Percentiles rank a stretch among this genome's conserved stretches.
Evolutionary conservation across 1,284 basidiomycete species (phyloP).

Genomic region (Pseudozyma sp.): DNA sequence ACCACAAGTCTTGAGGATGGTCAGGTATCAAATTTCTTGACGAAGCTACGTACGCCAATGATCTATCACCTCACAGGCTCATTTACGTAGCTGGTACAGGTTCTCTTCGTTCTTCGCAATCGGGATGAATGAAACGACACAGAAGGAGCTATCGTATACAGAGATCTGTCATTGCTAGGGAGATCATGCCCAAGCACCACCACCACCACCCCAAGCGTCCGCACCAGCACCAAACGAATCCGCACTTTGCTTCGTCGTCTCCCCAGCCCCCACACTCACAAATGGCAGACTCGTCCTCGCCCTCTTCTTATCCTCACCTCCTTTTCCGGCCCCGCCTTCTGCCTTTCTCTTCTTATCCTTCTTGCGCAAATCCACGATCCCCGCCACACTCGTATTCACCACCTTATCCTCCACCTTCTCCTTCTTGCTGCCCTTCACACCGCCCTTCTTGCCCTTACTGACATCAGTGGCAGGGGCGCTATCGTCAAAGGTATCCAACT

Average conservation of each 20-base stretch:
- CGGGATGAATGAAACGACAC: no score
- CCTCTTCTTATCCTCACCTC: conserved; percentile 20
- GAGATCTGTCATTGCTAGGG: no score
- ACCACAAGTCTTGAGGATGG: no score
- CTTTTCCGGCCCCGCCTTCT: neutral
- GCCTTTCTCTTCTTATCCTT: conserved; percentile 26
- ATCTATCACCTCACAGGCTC: no score
- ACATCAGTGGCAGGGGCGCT: neutral
- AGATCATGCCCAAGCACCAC: conserved; percentile 24
- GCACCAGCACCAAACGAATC: conserved; percentile 26
- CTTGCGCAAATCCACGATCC: conserved; percentile 34
- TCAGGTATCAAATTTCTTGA: no score
- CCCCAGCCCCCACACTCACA: neutral
- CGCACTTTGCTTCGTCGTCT: neutral
- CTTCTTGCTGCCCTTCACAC: conserved; percentile 5
- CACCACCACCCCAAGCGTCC: conserved; percentile 33
- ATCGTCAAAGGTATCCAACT: conserved; percentile 35
- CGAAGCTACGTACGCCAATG: no score
- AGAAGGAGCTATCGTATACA: no score
- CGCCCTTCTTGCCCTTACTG: conserved; percentile 1
- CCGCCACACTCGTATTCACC: conserved; percentile 35
- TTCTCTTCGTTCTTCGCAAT: no score
- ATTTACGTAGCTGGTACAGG: no score
- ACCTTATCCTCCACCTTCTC: conserved; percentile 7
- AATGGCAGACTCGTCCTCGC: conserved; percentile 22